Conservation (phyloP, 164 flowering plant species). For the Macadamia tetraphylla region DNA sequence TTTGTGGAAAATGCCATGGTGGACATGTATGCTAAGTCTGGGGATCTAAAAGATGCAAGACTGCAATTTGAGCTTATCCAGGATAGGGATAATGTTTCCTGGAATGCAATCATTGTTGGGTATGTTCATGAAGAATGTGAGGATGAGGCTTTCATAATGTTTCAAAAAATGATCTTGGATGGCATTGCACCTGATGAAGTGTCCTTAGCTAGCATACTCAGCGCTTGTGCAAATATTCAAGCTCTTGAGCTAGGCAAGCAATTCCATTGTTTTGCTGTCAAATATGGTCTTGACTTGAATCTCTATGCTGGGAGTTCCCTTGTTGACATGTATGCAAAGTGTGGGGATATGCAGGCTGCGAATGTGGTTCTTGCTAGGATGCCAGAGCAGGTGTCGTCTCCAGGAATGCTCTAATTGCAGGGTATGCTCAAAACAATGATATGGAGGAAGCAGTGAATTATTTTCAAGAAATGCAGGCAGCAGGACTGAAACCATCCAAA, state of each 20-base stretch:
- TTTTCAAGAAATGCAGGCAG: constrained; percentile 42
- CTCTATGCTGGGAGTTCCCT: constrained; percentile 77
- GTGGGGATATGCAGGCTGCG: constrained; percentile 53
- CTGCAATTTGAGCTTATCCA: constrained; percentile 55
- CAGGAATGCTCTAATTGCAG: constrained; percentile 74
- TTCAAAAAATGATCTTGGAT: constrained; percentile 46
- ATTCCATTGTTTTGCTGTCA: constrained; percentile 55
- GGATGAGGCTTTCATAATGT: constrained; percentile 54
- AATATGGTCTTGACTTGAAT: constrained; percentile 56
- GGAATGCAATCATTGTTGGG: constrained; percentile 91
- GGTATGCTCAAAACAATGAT: constrained; percentile 39
- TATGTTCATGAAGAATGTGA: constrained; percentile 67
- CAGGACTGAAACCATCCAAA: constrained; percentile 58
- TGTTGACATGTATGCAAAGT: constrained; percentile 84
- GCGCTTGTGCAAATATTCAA: constrained; percentile 68
- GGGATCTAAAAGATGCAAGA: constrained; percentile 58
- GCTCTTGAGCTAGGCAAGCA: constrained; percentile 49
- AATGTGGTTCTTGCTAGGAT: constrained; percentile 35
- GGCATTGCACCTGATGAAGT: constrained; percentile 70
- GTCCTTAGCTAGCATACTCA: constrained; percentile 66
- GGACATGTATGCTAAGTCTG: constrained; percentile 89
- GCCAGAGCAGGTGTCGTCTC: constrained; percentile 59
- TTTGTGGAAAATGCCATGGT: constrained; percentile 81
- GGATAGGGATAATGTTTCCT: constrained; percentile 63
- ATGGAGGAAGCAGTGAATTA: constrained; percentile 44